Conservation (phyloP, 164 flowering plant species). For the Stephania yunnanensis region DNA sequence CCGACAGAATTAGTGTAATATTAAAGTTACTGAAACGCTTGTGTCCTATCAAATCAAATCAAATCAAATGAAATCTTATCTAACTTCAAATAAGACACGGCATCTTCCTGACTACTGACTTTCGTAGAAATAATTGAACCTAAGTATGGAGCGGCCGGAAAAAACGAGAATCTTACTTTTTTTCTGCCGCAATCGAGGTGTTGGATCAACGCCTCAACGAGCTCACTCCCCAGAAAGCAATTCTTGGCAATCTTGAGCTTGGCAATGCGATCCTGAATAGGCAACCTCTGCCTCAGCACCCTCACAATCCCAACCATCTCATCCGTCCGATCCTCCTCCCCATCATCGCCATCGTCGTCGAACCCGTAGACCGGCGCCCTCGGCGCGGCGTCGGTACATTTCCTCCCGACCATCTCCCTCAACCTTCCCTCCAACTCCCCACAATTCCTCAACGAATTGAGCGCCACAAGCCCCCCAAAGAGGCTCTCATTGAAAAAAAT, state of each 20-base stretch:
- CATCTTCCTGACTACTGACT: no score
- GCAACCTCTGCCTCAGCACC: conserved; percentile 64
- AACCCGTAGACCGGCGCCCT: conserved; percentile 69
- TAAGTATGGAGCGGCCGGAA: no score
- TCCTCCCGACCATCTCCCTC: conserved; percentile 46
- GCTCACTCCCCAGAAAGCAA: conserved; percentile 68
- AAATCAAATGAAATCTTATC: no score
- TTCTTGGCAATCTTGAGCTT: conserved; percentile 82
- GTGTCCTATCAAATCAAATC: no score
- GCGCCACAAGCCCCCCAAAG: conserved; percentile 73
- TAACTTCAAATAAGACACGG: no score
- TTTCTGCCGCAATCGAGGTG: conserved; percentile 59
- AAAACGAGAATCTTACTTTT: conserved; percentile 38
- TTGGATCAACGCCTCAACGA: conserved; percentile 57
- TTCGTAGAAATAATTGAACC: no score
- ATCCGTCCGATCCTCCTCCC: conserved; percentile 35
- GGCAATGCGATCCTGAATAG: conserved; percentile 74
- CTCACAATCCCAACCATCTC: conserved; percentile 47
- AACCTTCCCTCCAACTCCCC: conserved; percentile 53
- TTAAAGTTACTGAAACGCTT: background rate
- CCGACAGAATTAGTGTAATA: background rate
- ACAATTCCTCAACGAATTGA: conserved; percentile 78
- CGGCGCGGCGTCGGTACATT: conserved; percentile 65
- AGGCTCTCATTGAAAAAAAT: conserved; percentile 81
- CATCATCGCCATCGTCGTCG: conserved; percentile 50